Base-by-base conservation (phyloP, 805 yeast species). In the Brettanomyces anomalus region DNA sequence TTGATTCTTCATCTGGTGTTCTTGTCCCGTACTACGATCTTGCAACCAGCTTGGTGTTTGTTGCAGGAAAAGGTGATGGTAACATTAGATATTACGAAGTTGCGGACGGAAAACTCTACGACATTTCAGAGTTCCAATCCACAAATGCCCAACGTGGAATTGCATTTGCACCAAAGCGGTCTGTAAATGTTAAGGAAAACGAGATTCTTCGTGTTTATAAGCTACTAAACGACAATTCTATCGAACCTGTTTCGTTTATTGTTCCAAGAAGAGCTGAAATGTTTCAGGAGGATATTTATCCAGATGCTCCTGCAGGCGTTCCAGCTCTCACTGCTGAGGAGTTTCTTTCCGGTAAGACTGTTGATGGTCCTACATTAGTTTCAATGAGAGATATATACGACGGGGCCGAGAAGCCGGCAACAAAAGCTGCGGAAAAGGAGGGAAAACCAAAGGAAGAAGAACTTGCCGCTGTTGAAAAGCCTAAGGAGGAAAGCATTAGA, bases 51-150 rank as follows among this genome's bases (percentile, higher is more conserved):
- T 77, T 89, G 45, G 70, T 93, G 46, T 93, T 83, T 57, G 68
- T 93, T 47, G 97, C 95, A 28, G 99, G 98, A 53, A 90, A 93
- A 64, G 97, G 97, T 62, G 98, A 93, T 62, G 97, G 97, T 54
- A 93, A 90, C 61, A 86, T 93, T 55, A 85, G 96, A 57, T 90
- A 90, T 66, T 93, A 70, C 58, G 98, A 93, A 68, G 87, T 76
- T 61, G 87, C 80, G 48, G 77, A 85, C 54, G 97, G 90, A 55
- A 83, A 80, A 55, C 70, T 93, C 43, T 80, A 71, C 63, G 86
- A 84, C 52, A 66, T 93, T 46, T 85, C 95, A n/a, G 96, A 90
- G 60, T 93, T 75, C 62, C 80, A 81, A 47, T 87, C 97, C 3
- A 76, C 79, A 3, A 94, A 86, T 30, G 93, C 98, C 2, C 98